A percentile compares a stretch with the other conserved stretches of the same genome.
These are phyloP conservation scores for Lentinula novae-zelandiae DNA, from an alignment of 1,284 basidiomycete species.

Conservation along the genomic window DNA sequence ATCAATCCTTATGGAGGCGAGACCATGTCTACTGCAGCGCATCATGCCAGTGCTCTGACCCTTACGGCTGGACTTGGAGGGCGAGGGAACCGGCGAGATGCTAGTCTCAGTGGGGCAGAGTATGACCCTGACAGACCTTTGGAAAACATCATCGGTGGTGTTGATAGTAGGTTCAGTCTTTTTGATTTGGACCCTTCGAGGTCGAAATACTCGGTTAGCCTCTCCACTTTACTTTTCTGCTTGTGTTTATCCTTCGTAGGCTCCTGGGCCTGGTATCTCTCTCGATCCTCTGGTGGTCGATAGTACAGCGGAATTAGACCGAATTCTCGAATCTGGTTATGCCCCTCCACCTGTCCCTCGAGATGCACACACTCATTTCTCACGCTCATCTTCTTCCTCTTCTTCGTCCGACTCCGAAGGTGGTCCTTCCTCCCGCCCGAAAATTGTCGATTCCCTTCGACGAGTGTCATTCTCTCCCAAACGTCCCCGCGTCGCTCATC, in stretches of 20 bases:
- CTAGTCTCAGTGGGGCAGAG: conserved; percentile 63
- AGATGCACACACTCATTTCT: neutral
- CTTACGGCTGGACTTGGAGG: conserved; percentile 76
- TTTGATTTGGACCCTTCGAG: conserved; percentile 50
- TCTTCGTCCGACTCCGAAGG: conserved; percentile 36
- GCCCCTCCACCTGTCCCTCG: conserved; percentile 26
- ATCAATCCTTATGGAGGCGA: conserved; percentile 60
- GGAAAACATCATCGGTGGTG: conserved; percentile 63
- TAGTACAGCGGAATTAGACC: conserved; percentile 59
- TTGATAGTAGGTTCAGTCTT: conserved; percentile 44
- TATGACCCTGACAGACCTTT: conserved; percentile 85
- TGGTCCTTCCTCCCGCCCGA: conserved; percentile 40
- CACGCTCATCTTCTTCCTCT: conserved; percentile 35
- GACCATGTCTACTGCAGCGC: conserved; percentile 77
- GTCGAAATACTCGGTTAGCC: conserved; percentile 35
- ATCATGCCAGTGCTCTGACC: conserved; percentile 84
- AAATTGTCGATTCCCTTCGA: conserved; percentile 62
- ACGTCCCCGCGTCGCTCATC: conserved; percentile 53
- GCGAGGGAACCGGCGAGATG: conserved; percentile 40
- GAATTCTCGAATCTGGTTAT: conserved; percentile 52
- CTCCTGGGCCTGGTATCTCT: conserved; percentile 9
- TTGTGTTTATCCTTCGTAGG: conserved; percentile 3
- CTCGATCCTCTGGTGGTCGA: conserved; percentile 55
- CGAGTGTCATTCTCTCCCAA: conserved; percentile 67
- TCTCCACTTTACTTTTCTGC: conserved; percentile 19